Conservation (phyloP, 176 grass and related monocot species). For the Dactylis glomerata region DNA sequence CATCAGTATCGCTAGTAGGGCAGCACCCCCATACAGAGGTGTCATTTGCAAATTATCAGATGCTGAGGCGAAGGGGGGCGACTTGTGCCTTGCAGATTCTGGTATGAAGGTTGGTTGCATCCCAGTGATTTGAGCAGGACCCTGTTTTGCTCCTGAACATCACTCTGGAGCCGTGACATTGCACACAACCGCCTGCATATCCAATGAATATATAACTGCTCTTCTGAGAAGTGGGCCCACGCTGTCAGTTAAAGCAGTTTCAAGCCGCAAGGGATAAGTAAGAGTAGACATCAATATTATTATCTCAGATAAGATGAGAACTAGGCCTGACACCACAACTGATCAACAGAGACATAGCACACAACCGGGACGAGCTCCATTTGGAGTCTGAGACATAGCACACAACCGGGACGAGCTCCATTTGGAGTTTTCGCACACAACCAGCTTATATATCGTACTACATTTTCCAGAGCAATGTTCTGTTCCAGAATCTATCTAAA, state of each 20-base stretch:
- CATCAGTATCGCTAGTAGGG: too few species aligned
- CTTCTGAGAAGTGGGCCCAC: background rate
- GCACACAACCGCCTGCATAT: background rate
- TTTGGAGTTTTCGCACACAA: background rate
- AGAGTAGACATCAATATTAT: background rate
- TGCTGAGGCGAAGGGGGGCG: background rate
- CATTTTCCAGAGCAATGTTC: conserved; percentile 10
- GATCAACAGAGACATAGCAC: background rate
- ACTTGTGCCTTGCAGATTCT: background rate
- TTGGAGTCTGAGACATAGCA: too few species aligned
- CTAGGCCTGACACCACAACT: background rate
- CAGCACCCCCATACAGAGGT: too few species aligned
- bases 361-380: too few species aligned
- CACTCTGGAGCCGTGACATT: background rate
- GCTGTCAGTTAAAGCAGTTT: too few species aligned
- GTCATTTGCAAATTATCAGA: too few species aligned
- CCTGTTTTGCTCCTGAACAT: background rate
- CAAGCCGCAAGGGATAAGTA: background rate
- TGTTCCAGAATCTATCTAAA: conserved; percentile 3
- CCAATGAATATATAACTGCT: background rate
- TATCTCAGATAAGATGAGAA: background rate
- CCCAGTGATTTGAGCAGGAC: background rate
- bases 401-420: too few species aligned
- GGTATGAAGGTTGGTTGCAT: background rate
- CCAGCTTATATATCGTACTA: background rate